Conservation (phyloP, 1,284 basidiomycete genomes). For the Microbotryum lychnidis-dioicae region DNA sequence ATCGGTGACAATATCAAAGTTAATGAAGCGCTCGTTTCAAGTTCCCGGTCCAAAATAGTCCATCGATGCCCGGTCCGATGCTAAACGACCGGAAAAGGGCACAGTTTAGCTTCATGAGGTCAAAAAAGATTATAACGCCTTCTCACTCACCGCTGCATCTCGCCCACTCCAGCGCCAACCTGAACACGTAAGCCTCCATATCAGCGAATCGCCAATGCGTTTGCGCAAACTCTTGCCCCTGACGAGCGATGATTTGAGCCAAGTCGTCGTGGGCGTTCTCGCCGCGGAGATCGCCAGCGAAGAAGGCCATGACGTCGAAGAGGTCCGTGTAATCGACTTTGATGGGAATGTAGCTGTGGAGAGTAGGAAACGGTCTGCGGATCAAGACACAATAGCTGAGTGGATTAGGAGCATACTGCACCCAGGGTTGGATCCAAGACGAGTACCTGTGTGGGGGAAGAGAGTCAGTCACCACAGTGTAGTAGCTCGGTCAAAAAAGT, state of each 20-base stretch:
- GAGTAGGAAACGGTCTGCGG: background rate
- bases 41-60: slow-evolving; percentile 13
- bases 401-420: slow-evolving; percentile 30
- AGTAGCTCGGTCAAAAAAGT: background rate
- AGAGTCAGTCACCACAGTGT: background rate
- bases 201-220: slow-evolving; percentile 43
- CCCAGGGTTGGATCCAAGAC: slow-evolving; percentile 37
- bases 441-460: slow-evolving; percentile 25
- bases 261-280: slow-evolving; percentile 38
- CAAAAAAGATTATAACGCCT: background rate
- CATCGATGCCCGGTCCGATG: slow-evolving; percentile 13
- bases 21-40: background rate
- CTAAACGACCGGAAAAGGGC: background rate
- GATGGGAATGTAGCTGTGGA: slow-evolving; percentile 33
- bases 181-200: slow-evolving; percentile 42
- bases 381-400: background rate
- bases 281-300: slow-evolving; percentile 43
- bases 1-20: no score
- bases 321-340: slow-evolving; percentile 36
- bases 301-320: slow-evolving; percentile 44
- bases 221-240: slow-evolving; percentile 40
- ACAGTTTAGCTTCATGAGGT: background rate
- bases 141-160: slow-evolving; percentile 22
- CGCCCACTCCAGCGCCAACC: slow-evolving; percentile 35
- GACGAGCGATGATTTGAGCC: slow-evolving; percentile 42